phyloP scores from a whole-genome alignment of 805 yeast species.

The Wickerhamiella siamensis region DNA sequence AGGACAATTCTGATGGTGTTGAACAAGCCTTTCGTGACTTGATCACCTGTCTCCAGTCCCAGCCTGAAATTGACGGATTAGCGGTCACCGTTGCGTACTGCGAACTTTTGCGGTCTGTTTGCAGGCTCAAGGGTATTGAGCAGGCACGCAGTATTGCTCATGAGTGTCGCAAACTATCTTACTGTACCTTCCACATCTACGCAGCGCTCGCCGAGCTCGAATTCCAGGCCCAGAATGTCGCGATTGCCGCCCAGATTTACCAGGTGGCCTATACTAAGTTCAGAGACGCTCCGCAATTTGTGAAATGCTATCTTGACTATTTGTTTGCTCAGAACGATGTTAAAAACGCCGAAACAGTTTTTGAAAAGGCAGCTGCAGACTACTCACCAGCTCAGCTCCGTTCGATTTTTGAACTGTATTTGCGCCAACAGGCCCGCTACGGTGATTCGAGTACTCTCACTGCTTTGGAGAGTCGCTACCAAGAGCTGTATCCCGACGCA shows the following conservation, averaged over 20 bases:
- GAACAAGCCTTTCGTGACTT: constrained; percentile 37
- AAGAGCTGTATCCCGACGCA: constrained; percentile 52
- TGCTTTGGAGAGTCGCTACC: constrained; percentile 51
- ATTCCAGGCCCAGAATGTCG: constrained; percentile 39
- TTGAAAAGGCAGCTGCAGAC: constrained; percentile 60
- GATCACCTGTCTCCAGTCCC: constrained; percentile 32
- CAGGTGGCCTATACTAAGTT: constrained; percentile 59
- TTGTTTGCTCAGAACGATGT: constrained; percentile 55
- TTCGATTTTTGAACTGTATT: constrained; percentile 41
- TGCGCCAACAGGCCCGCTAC: constrained; percentile 51
- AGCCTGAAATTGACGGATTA: constrained; percentile 10
- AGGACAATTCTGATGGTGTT: constrained; percentile 36
- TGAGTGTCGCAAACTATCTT: constrained; percentile 48
- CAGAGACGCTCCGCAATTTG: constrained; percentile 42
- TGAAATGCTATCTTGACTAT: constrained; percentile 57
- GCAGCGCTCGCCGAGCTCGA: constrained; percentile 76
- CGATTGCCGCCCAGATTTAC: constrained; percentile 60
- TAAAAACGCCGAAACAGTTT: constrained; percentile 61
- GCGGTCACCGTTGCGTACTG: constrained; percentile 51
- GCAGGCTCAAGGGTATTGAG: constrained; percentile 49
- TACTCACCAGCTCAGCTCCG: constrained; percentile 30
- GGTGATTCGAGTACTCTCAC: constrained; percentile 58
- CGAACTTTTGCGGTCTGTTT: constrained; percentile 54
- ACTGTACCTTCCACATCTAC: constrained; percentile 58
- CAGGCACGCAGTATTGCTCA: constrained; percentile 64